Evolutionary conservation across 768 basidiomycete genomes (phyloP).

Genomic region (Tylopilus subfusipes): DNA sequence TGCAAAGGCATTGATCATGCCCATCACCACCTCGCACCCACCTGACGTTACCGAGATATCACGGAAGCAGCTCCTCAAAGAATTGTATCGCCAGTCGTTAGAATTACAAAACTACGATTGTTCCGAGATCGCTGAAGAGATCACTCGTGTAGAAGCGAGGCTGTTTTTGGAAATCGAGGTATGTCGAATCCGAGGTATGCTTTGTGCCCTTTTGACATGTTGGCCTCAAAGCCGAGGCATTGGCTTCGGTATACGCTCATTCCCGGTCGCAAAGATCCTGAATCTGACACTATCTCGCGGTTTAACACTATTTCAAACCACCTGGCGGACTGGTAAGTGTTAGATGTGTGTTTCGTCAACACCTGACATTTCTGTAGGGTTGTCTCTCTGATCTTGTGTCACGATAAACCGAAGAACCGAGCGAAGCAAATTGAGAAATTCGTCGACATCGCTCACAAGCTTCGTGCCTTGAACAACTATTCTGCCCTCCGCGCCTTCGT

Average conservation of each 20-base stretch:
- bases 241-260: slow-evolving; percentile 79
- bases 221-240: slow-evolving; percentile 65
- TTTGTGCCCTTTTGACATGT: neutral
- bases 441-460: slow-evolving; percentile 73
- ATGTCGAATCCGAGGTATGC: slow-evolving; percentile 15
- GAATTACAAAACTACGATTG: slow-evolving; percentile 57
- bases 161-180: slow-evolving; percentile 79
- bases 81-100: slow-evolving; percentile 55
- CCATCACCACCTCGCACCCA: slow-evolving; percentile 25
- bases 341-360: neutral
- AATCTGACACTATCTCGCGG: slow-evolving; percentile 64
- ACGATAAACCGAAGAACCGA: slow-evolving; percentile 71
- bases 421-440: slow-evolving; percentile 87
- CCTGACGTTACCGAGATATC: slow-evolving; percentile 39
- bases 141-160: slow-evolving; percentile 69
- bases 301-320: slow-evolving; percentile 80
- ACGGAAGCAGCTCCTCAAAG: slow-evolving; percentile 58
- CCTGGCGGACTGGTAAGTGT: slow-evolving; percentile 72
- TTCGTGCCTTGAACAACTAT: slow-evolving; percentile 88
- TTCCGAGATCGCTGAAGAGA: slow-evolving; percentile 76
- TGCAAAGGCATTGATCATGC: slow-evolving; percentile 41
- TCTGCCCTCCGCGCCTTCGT: slow-evolving; percentile 89
- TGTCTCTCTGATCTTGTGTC: slow-evolving; percentile 84
- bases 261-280: slow-evolving; percentile 60
- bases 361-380: slow-evolving; percentile 55